Base-by-base conservation (phyloP, 1,284 basidiomycete species). In the Albatrellus sp. region DNA sequence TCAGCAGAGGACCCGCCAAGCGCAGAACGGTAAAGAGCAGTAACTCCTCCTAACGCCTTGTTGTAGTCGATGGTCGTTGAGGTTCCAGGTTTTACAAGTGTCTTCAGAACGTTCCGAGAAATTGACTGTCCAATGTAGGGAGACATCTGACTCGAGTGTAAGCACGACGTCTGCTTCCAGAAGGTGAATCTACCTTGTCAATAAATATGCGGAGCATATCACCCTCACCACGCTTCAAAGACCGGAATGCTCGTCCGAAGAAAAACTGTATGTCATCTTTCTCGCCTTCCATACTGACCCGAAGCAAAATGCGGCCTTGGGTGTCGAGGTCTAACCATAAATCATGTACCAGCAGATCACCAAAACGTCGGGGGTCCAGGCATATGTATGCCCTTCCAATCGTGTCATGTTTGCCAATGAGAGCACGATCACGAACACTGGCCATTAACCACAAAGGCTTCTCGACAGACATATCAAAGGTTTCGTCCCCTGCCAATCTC, bases 251-350 rank as follows among this genome's bases (percentile, higher is more conserved):
- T 34, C 91, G 75, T 10, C 96, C 96, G 58, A 98, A 99, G 67
- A 91, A 92, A 69, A 97, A 99, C 53, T 90, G 87, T 16, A 94
- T 90, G 59, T 98, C 96, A 57, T 97, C 93, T 62, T 94, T 90
- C 69, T 98, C 94, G 39, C 92, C 92, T 58, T 98, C 96, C 92
- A 98, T 97, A 59, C 90, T 94, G 44, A 98, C 76, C 6, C 96
- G 76, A 19, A 97, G 67, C 38, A 96, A 65, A 31, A 98, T 73
- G 30, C 90, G 78, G 1, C 93, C 92, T 47, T 81, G 76, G 5
- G 85, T 80, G 55, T 94, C 90, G n/a, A 98, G 66, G 47, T 91
- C 83, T 63, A 94, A 75, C 82, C 93, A 92, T 7, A 93, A 62
- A 54, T 99, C 96, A 55, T 94, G 91, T 9, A 90, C 74, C 45